Percentiles rank a stretch among this genome's conserved stretches.
phyloP scores from a whole-genome alignment of 441 rosid genomes.

The Pelargonium myrrhifolium region DNA sequence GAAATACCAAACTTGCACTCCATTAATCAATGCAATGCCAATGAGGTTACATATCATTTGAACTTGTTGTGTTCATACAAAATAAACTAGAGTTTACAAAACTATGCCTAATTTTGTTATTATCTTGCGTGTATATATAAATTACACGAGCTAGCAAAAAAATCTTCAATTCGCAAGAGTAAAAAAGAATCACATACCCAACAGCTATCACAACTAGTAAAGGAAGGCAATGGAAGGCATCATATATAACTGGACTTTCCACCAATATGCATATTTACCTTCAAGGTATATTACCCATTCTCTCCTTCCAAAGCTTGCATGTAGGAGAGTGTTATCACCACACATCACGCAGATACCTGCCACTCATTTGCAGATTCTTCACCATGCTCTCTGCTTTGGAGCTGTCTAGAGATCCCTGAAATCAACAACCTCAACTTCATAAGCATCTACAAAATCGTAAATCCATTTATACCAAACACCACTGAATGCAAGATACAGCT shows the following conservation, averaged over 20 bases:
- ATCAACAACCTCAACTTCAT: neutral
- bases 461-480: no score
- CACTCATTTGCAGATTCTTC: slow-evolving; percentile 80
- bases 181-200: slow-evolving; percentile 28
- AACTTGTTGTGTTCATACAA: slow-evolving; percentile 26
- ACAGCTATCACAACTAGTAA: slow-evolving; percentile 6
- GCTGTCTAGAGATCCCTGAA: slow-evolving; percentile 73
- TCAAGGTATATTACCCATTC: no score
- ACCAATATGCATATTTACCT: neutral
- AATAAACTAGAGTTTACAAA: slow-evolving; percentile 8
- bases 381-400: slow-evolving; percentile 84
- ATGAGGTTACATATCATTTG: slow-evolving; percentile 16
- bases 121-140: slow-evolving; percentile 16
- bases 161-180: slow-evolving; percentile 5
- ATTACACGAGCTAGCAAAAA: slow-evolving; percentile 24
- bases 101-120: slow-evolving; percentile 15
- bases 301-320: no score
- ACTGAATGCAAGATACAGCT: no score
- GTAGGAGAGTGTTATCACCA: slow-evolving; percentile 34
- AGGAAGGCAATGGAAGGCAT: neutral
- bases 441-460: neutral
- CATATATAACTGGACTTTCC: neutral
- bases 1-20: slow-evolving; percentile 7
- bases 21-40: slow-evolving; percentile 7
- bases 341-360: slow-evolving; percentile 88